Evolutionary conservation across 108 stramenopile species (phyloP).

Genomic region (Pseudonitzschia multiseries): DNA sequence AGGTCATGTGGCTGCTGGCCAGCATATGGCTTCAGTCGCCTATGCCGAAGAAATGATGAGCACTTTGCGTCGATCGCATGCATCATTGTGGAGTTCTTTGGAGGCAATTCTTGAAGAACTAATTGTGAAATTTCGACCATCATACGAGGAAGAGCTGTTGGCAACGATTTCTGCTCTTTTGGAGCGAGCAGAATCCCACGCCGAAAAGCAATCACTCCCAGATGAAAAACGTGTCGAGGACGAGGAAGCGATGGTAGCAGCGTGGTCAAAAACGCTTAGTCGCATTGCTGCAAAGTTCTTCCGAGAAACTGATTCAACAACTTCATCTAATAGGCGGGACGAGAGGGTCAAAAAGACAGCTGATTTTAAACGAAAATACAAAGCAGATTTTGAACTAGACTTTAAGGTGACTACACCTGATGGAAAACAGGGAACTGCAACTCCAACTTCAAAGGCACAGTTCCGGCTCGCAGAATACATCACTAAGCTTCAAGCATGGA

Average conservation of each 20-base stretch:
- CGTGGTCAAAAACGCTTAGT: slow-evolving; percentile 61
- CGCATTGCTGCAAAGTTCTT: slow-evolving; percentile 78
- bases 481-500: slow-evolving; percentile 65
- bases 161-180: slow-evolving; percentile 79
- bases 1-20: slow-evolving; percentile 19
- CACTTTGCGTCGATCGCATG: slow-evolving; percentile 76
- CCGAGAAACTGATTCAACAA: slow-evolving; percentile 35
- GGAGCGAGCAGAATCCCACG: slow-evolving; percentile 58
- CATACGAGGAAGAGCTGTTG: slow-evolving; percentile 90
- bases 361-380: slow-evolving; percentile 72
- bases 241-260: slow-evolving; percentile 50
- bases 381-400: slow-evolving; percentile 61
- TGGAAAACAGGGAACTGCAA: slow-evolving; percentile 1
- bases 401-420: slow-evolving; percentile 43
- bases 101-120: slow-evolving; percentile 92
- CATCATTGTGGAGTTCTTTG: slow-evolving; percentile 83
- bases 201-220: slow-evolving; percentile 36
- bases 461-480: slow-evolving; percentile 57
- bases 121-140: slow-evolving; percentile 88
- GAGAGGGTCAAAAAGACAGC: slow-evolving; percentile 64
- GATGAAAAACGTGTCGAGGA: slow-evolving; percentile 39
- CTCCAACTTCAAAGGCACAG: slow-evolving; percentile 20
- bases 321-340: slow-evolving; percentile 39
- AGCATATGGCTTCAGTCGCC: slow-evolving; percentile 57
- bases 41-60: slow-evolving; percentile 89